These are phyloP conservation scores for Parathielavia appendiculata DNA, from an alignment of 495 filamentous ascomycete species.

Conservation along the genomic window DNA sequence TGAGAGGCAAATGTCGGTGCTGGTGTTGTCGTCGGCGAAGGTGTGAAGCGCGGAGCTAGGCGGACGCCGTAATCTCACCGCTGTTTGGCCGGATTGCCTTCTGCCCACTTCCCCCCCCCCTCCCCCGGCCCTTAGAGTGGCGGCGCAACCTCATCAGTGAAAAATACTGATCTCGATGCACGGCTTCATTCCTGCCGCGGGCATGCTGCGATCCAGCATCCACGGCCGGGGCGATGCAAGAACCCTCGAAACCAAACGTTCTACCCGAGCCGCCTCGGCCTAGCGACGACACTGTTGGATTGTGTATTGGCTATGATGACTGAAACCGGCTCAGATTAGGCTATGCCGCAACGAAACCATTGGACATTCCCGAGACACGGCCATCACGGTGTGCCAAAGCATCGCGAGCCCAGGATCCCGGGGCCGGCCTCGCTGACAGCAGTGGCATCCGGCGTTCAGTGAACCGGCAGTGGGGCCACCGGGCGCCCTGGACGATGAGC, in stretches of 20 bases:
- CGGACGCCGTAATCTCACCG: constrained; percentile 3
- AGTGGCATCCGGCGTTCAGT: background rate
- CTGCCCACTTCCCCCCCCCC: no score
- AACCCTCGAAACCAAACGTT: background rate
- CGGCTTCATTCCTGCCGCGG: background rate
- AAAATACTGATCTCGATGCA: no score
- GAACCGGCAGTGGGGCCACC: background rate
- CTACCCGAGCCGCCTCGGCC: constrained; percentile 8
- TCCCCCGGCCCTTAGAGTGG: background rate
- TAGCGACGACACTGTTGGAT: background rate
- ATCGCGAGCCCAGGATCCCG: background rate
- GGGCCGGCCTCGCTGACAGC: background rate
- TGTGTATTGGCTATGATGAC: background rate
- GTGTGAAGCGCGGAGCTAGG: background rate
- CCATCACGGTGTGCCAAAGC: constrained; percentile 3
- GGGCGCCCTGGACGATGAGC: background rate
- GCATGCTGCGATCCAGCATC: constrained; percentile 1
- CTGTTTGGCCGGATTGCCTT: constrained; percentile 11
- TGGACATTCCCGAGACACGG: background rate
- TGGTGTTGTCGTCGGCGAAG: background rate
- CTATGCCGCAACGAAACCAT: background rate
- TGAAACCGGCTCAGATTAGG: constrained; percentile 6
- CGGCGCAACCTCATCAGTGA: no score
- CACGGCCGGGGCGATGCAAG: background rate
- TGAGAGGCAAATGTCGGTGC: background rate